Base-by-base conservation (phyloP, 345 rosid genomes). In the Viola odorata region DNA sequence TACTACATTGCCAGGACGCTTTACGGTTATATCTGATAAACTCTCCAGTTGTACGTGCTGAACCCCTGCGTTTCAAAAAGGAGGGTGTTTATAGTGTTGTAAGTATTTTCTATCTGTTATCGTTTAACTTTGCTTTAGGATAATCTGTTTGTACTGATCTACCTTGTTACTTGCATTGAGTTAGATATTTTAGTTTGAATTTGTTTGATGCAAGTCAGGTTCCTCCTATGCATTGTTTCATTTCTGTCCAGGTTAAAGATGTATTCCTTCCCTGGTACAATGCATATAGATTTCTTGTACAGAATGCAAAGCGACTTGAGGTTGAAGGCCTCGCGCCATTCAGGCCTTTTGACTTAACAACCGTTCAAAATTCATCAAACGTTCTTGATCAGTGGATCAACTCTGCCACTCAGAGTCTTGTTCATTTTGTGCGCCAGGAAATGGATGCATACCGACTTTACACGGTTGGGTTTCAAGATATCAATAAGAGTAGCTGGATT, bases 261-360 rank as follows among this genome's bases (percentile, higher is more conserved):
- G 97, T 95, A 53, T 91, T 95, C 78, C 99, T 95, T 72, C 99
- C 99, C 38, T 95, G 96, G 99, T 95, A 95, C 77, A 95, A 95
- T 82, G 99, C 99, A 8, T 88, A 86, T 76, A 81, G 99, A 75
- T 95, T 95, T 69, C 88, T 95, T 61, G 96, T 95, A 63, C 99
- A 95, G 81, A 95, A 95, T 74, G 91, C 96, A 17, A 91, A 87
- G 79, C 85, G 99, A 80, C 91, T 95, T 52, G 96, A 94, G 82
- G 66, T 82, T 73, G 97, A 94, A 73, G 97, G 97, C 40, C 72
- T 64, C 77, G 83, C 68, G 45, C 78, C 85, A 67, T 95, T 91
- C 66, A 68, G 78, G 78, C 99, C 98, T 58, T 53, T 66, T 72
- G 87, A 79, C 65, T 66, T 79, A 60, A 77, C 75, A 66, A 71